phyloP scores from a whole-genome alignment of 2,329 filamentous ascomycete species.

The Claviceps paspali region DNA sequence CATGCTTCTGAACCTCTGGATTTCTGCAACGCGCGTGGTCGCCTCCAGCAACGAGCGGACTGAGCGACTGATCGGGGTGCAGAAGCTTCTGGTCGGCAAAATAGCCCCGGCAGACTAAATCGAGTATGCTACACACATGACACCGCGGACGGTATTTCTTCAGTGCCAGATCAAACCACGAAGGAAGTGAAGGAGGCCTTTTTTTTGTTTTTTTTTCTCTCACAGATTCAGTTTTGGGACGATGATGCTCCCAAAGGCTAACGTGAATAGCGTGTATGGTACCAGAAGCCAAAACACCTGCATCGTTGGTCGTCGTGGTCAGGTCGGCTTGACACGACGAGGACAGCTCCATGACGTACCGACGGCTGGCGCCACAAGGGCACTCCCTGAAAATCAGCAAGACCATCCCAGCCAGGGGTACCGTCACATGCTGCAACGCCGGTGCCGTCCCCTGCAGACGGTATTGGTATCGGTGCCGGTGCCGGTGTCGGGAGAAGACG shows the following conservation, averaged over 20 bases:
- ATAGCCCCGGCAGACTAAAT: conserved; percentile 71
- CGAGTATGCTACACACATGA: conserved; percentile 44
- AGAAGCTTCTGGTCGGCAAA: conserved; percentile 49
- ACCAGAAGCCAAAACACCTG: conserved; percentile 72
- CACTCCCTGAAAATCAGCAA: conserved; percentile 42
- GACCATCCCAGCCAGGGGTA: conserved; percentile 28
- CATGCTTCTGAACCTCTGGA: conserved; percentile 60
- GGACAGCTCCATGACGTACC: conserved; percentile 23
- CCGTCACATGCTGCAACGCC: conserved; percentile 7
- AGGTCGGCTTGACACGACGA: conserved; percentile 5
- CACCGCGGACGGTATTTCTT: not conserved
- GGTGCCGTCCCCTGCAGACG: not conserved
- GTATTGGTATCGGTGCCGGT: too few species aligned
- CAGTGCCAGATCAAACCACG: too few species aligned
- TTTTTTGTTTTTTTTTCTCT: too few species aligned
- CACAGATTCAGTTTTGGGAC: conserved; percentile 76
- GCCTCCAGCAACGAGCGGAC: conserved; percentile 45
- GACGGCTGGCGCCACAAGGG: conserved; percentile 50
- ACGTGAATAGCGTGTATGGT: conserved; percentile 65
- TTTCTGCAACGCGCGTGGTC: conserved; percentile 70
- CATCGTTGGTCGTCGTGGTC: conserved; percentile 7
- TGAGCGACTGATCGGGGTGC: conserved; percentile 32
- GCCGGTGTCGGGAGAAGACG: conserved; percentile 6
- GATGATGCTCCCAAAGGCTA: conserved; percentile 73
- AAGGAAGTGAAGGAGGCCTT: too few species aligned